These are phyloP conservation scores for Viscum album DNA, from an alignment of 177 flowering plant genomes.

Conservation along the genomic window DNA sequence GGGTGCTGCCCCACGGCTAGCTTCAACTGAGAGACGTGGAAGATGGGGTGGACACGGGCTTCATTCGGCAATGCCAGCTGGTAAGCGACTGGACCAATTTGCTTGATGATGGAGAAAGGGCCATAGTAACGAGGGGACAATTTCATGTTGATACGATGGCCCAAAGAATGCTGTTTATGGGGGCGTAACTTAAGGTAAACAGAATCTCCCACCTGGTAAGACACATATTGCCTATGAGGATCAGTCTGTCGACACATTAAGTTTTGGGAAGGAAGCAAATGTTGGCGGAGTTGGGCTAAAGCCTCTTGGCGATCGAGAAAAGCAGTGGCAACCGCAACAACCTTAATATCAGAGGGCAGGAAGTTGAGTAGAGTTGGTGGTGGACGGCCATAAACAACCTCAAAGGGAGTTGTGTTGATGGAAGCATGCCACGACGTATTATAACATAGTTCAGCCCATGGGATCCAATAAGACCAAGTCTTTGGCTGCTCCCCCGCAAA, in stretches of 20 bases:
- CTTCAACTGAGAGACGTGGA: not conserved
- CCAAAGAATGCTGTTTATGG: not conserved
- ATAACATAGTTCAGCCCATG: constrained; percentile 1
- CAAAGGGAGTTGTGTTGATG: not conserved
- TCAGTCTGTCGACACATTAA: not conserved
- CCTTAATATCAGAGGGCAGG: not conserved
- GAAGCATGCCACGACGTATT: not conserved
- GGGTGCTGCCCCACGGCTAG: no score
- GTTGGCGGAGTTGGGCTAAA: no score
- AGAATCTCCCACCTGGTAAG: not conserved
- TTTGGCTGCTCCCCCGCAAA: not conserved
- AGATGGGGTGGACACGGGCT: not conserved
- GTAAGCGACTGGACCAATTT: not conserved
- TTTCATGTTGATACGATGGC: not conserved
- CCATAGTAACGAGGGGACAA: not conserved
- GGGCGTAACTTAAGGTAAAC: not conserved
- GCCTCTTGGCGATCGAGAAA: not conserved
- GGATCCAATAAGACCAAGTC: no score
- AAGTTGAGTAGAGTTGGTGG: not conserved
- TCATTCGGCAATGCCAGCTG: not conserved
- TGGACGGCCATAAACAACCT: not conserved
- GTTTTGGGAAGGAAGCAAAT: no score
- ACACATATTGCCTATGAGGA: not conserved
- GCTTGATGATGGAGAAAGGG: not conserved
- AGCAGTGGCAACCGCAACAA: not conserved